A percentile compares a stretch with the other conserved stretches of the same genome.
Conservation (phyloP, 2,329 filamentous ascomycete species). For the Botrytis cinerea region DNA sequence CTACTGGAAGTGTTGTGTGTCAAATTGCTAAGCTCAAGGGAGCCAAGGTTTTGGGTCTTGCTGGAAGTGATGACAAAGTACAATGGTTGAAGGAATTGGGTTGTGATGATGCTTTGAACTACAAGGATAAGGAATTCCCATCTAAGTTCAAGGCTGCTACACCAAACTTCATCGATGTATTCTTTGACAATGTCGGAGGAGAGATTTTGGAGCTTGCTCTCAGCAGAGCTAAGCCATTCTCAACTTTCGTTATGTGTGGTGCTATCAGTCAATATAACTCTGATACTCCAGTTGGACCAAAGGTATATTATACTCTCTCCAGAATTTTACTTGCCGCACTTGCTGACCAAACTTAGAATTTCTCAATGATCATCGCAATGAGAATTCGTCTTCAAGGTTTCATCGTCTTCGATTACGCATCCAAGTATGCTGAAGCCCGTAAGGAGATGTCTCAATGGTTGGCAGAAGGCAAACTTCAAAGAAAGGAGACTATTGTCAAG, state of each 20-base stretch:
- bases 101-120: slow-evolving; percentile 68
- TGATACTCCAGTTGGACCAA: slow-evolving; percentile 55
- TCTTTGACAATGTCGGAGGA: slow-evolving; percentile 74
- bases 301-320: slow-evolving; percentile 40
- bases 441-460: slow-evolving; percentile 67
- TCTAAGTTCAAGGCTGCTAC: slow-evolving; percentile 62
- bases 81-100: slow-evolving; percentile 65
- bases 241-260: slow-evolving; percentile 72
- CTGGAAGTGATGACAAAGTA: slow-evolving; percentile 68
- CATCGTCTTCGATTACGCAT: slow-evolving; percentile 68
- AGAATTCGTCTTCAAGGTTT: slow-evolving; percentile 68
- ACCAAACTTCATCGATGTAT: slow-evolving; percentile 64
- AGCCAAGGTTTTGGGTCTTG: slow-evolving; percentile 61
- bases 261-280: slow-evolving; percentile 69
- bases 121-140: slow-evolving; percentile 64
- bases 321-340: not conserved
- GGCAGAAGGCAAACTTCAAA: slow-evolving; percentile 70
- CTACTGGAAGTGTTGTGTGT: slow-evolving; percentile 73
- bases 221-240: slow-evolving; percentile 58
- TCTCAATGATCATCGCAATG: slow-evolving; percentile 54
- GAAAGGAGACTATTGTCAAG: slow-evolving; percentile 68
- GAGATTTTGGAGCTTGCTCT: slow-evolving; percentile 70
- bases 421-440: slow-evolving; percentile 58
- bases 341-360: slow-evolving; percentile 45
- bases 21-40: slow-evolving; percentile 78